phyloP scores from a whole-genome alignment of 805 yeast species.

The Candida stauntonica region DNA sequence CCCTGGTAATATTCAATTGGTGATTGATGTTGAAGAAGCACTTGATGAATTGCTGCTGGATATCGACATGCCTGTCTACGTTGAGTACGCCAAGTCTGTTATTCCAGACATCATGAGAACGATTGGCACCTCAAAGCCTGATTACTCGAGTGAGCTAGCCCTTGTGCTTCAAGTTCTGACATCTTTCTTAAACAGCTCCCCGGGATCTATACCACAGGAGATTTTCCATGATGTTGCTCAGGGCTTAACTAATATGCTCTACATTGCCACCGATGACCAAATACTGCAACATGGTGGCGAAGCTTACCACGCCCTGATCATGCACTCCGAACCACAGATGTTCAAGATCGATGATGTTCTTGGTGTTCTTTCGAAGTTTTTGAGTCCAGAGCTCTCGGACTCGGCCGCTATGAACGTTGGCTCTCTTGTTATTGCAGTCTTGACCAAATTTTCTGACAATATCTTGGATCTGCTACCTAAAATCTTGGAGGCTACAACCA shows the following conservation, averaged over 20 bases:
- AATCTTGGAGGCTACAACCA: conserved; percentile 53
- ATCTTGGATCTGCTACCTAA: conserved; percentile 17
- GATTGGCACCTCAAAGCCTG: conserved; percentile 30
- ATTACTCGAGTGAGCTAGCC: conserved; percentile 57
- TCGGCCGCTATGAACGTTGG: conserved; percentile 80
- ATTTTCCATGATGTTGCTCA: conserved; percentile 44
- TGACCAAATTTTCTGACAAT: conserved; percentile 45
- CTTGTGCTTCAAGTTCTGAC: conserved; percentile 53
- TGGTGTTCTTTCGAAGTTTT: conserved; percentile 58
- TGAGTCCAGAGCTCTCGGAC: conserved; percentile 70
- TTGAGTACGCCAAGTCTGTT: conserved; percentile 43
- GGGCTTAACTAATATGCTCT: conserved; percentile 29
- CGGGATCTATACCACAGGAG: conserved; percentile 35
- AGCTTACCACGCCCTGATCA: conserved; percentile 57
- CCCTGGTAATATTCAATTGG: conserved; percentile 67
- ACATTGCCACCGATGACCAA: conserved; percentile 62
- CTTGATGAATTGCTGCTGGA: conserved; percentile 53
- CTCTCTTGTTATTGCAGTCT: conserved; percentile 52
- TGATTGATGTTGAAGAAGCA: conserved; percentile 64
- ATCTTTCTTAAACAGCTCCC: conserved; percentile 43
- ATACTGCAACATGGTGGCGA: conserved; percentile 75
- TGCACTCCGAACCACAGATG: conserved; percentile 27
- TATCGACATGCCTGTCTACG: conserved; percentile 42
- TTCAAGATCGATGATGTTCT: conserved; percentile 38
- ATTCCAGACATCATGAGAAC: conserved; percentile 47